A percentile compares a stretch with the other conserved stretches of the same genome.
Evolutionary conservation across 1,139 yeast genomes (phyloP).

Genomic region (Diutina neorugosa): DNA sequence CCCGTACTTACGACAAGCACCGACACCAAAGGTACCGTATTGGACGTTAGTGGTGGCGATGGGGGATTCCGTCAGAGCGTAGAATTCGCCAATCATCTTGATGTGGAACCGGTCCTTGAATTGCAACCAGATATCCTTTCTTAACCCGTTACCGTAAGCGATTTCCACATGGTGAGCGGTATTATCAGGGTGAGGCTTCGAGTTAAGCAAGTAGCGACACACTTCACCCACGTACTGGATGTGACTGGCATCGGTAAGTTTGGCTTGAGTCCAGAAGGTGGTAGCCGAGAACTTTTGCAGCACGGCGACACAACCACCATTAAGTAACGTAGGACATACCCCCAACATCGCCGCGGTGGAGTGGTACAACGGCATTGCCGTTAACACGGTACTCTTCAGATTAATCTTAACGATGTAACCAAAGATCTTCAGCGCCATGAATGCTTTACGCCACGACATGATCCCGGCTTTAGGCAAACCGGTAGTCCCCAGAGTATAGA

Average conservation of each 20-base stretch:
- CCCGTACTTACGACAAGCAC: slow-evolving; percentile 85
- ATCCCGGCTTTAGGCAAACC: slow-evolving; percentile 93
- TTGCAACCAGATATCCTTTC: slow-evolving; percentile 83
- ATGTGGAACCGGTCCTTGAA: slow-evolving; percentile 72
- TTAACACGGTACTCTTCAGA: slow-evolving; percentile 50
- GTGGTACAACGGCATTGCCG: slow-evolving; percentile 94
- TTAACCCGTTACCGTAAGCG: slow-evolving; percentile 88
- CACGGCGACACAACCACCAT: slow-evolving; percentile 64
- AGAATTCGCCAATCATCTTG: slow-evolving; percentile 75
- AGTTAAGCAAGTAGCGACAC: slow-evolving; percentile 70
- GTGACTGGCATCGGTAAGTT: slow-evolving; percentile 58
- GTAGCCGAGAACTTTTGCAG: slow-evolving; percentile 78
- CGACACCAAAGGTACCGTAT: slow-evolving; percentile 69
- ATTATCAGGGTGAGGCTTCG: slow-evolving; percentile 60
- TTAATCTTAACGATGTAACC: slow-evolving; percentile 57
- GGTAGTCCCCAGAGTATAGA: slow-evolving; percentile 91
- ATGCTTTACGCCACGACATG: slow-evolving; percentile 81
- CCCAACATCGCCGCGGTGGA: slow-evolving; percentile 90
- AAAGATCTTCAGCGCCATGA: slow-evolving; percentile 58
- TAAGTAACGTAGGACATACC: slow-evolving; percentile 54
- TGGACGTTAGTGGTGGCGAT: slow-evolving; percentile 81
- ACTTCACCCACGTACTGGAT: slow-evolving; percentile 95
- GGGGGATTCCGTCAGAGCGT: slow-evolving; percentile 91
- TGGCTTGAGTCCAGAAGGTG: slow-evolving; percentile 87
- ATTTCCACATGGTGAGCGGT: slow-evolving; percentile 47